Evolutionary conservation across 2,329 filamentous ascomycete genomes (phyloP), one percentile per base, ranked within the genome.

Genomic region (Amesomyces nigricolor): DNA sequence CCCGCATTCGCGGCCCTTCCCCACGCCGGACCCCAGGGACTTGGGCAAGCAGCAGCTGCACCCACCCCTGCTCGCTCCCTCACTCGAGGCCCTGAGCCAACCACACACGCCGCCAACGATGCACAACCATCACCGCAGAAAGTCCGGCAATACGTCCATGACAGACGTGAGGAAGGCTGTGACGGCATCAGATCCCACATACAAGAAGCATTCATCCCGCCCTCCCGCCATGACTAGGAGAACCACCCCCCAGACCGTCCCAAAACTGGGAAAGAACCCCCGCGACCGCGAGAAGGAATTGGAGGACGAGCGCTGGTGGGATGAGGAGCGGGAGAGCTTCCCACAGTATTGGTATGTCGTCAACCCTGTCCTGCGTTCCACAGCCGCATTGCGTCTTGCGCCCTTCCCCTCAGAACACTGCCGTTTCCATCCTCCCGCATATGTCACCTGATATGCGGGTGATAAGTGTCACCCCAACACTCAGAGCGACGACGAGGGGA

Each of bases 321-420:
- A 80, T 51, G 77, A 83, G 53, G 81, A 83, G 64, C 73, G 80
- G 53, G 82, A 85, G 65, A 82, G 78, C 68, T 85, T 86, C 60
- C 82, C 82, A 19, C 81, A 85, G 66, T 85, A 76, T 65, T 86
- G 82, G 82, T 86, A 76, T 56, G 80, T 78, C 55, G 47, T 43
- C 47, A 56, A 39, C 60, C 42, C 42, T 61, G 52, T 51, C 54
- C 54, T 58, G 32, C 46, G 58, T 62, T 58, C 54, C 52, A 54
- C 54, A 30, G 53, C 48, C 56, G 42, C 47, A 46, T 58, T 58
- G 32, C 47, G 17, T 49, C 52, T 32, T 54, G 30, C 14, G 13
- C 11, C 40, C 39, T 61, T 54, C 56, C 54, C 61, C 58, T 56
- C 58, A 54, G 17, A 48, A 45, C 45, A 54, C 58, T 62, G 58